A percentile compares a stretch with the other conserved stretches of the same genome.
These are phyloP conservation scores for Pseudofabraea citricarpa DNA, from an alignment of 2,329 filamentous ascomycete species.

Conservation along the genomic window DNA sequence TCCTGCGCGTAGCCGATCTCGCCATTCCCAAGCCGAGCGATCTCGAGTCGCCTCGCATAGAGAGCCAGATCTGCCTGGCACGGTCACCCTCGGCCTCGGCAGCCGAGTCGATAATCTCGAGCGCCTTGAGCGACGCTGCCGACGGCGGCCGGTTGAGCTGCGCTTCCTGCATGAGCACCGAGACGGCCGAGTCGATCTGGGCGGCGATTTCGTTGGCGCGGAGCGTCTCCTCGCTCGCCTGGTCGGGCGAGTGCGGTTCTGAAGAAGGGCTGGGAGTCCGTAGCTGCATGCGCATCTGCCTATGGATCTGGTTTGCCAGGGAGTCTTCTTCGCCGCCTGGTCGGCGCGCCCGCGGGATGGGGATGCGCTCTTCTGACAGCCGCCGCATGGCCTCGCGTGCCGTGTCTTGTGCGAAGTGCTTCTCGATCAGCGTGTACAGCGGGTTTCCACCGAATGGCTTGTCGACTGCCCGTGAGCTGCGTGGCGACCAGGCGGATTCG, in stretches of 20 bases:
- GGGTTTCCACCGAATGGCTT: slow-evolving; percentile 15
- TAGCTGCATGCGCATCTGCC: too few species aligned
- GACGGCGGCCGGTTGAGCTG: slow-evolving; percentile 1
- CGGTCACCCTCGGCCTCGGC: slow-evolving; percentile 20
- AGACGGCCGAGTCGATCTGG: background rate
- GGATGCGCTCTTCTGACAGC: slow-evolving; percentile 13
- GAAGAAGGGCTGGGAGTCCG: too few species aligned
- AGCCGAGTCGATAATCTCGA: background rate
- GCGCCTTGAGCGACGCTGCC: background rate
- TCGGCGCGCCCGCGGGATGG: slow-evolving; percentile 9
- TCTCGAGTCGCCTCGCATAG: slow-evolving; percentile 24
- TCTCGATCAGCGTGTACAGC: slow-evolving; percentile 20
- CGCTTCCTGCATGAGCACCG: background rate
- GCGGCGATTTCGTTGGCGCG: slow-evolving; percentile 4
- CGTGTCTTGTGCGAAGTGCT: slow-evolving; percentile 15
- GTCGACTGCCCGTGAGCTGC: slow-evolving; percentile 30
- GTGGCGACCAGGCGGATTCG: slow-evolving; percentile 47
- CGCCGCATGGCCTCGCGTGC: slow-evolving; percentile 15
- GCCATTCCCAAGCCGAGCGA: background rate
- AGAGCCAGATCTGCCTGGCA: slow-evolving; percentile 27
- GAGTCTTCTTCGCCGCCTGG: too few species aligned
- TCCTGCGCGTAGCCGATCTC: too few species aligned
- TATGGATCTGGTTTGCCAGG: background rate
- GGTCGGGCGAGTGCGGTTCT: background rate
- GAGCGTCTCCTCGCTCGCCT: slow-evolving; percentile 15